phyloP scores from a whole-genome alignment of 2,329 filamentous ascomycete species.

The Grosmannia clavigera region DNA sequence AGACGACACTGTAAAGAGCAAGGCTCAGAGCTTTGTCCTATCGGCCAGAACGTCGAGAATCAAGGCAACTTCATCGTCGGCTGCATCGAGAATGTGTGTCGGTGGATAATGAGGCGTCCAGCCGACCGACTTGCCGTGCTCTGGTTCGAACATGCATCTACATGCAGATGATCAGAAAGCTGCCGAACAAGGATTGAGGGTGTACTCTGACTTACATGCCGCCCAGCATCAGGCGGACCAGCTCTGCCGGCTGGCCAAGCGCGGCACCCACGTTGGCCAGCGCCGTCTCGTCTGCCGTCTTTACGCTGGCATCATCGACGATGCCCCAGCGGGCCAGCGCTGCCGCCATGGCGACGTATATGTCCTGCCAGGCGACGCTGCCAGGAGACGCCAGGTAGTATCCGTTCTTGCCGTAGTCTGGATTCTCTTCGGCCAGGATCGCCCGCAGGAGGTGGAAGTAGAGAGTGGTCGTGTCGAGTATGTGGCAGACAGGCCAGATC shows the following conservation, averaged over 20 bases:
- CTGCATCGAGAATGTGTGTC: slow-evolving; percentile 32
- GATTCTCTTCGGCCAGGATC: slow-evolving; percentile 27
- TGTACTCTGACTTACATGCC: slow-evolving; percentile 16
- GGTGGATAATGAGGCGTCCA: slow-evolving; percentile 31
- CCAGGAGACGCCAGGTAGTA: slow-evolving; percentile 39
- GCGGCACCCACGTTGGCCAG: slow-evolving; percentile 29
- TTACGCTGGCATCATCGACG: slow-evolving; percentile 24
- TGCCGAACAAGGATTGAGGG: neutral
- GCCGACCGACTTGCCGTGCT: slow-evolving; percentile 27
- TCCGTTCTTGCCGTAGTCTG: slow-evolving; percentile 28
- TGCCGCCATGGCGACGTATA: slow-evolving; percentile 33
- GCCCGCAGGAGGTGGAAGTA: slow-evolving; percentile 31
- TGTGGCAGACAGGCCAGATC: slow-evolving; percentile 41
- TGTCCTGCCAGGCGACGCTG: slow-evolving; percentile 34
- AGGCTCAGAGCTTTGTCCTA: too few species aligned
- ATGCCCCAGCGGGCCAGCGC: slow-evolving; percentile 26
- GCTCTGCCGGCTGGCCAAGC: slow-evolving; percentile 20
- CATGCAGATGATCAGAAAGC: neutral
- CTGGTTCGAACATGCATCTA: slow-evolving; percentile 31
- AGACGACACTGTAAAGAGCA: too few species aligned
- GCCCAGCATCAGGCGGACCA: slow-evolving; percentile 28
- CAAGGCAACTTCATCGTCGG: slow-evolving; percentile 32
- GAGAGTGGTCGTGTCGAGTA: slow-evolving; percentile 31
- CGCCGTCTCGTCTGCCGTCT: slow-evolving; percentile 21
- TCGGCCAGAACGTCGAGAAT: slow-evolving; percentile 16